Evolutionary conservation across 139 green algal genomes (phyloP).

Genomic region (Asterochloris erici): DNA sequence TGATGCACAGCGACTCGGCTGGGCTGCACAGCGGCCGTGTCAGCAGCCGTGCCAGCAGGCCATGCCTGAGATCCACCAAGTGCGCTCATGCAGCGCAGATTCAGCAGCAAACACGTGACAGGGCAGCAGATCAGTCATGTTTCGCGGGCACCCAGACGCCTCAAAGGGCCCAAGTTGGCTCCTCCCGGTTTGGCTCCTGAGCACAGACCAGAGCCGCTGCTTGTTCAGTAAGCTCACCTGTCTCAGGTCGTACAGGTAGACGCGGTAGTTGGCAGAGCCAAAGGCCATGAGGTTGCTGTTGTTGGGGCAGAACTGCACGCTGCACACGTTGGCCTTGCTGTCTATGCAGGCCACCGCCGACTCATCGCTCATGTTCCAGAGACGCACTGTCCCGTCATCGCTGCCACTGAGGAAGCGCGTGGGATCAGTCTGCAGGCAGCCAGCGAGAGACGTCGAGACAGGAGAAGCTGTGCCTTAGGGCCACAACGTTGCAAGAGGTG

Average conservation of each 20-base stretch:
- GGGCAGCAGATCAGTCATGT: too few species aligned
- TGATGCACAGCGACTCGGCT: too few species aligned
- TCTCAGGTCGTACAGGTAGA: slow-evolving; percentile 68
- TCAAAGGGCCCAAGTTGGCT: too few species aligned
- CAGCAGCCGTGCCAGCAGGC: too few species aligned
- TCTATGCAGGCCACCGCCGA: slow-evolving; percentile 46
- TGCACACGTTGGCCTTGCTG: slow-evolving; percentile 63
- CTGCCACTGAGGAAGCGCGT: slow-evolving; percentile 50
- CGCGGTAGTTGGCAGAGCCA: slow-evolving; percentile 69
- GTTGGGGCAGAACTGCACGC: slow-evolving; percentile 58
- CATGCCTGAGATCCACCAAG: too few species aligned
- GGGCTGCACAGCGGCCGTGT: too few species aligned
- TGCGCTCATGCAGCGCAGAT: too few species aligned
- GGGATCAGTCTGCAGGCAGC: slow-evolving; percentile 45
- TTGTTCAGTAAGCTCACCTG: not conserved
- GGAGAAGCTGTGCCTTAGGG: not conserved
- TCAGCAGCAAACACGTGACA: too few species aligned
- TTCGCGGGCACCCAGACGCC: too few species aligned
- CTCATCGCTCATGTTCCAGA: slow-evolving; percentile 33
- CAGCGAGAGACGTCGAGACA: not conserved
- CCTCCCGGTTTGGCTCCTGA: too few species aligned
- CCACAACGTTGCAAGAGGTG: not conserved
- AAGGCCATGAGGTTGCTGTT: slow-evolving; percentile 60
- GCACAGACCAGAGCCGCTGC: too few species aligned
- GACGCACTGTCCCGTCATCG: slow-evolving; percentile 55